Evolutionary conservation across 1,284 basidiomycete genomes (phyloP), one percentile per base, ranked within the genome.

Genomic region (Puccinia coronata): DNA sequence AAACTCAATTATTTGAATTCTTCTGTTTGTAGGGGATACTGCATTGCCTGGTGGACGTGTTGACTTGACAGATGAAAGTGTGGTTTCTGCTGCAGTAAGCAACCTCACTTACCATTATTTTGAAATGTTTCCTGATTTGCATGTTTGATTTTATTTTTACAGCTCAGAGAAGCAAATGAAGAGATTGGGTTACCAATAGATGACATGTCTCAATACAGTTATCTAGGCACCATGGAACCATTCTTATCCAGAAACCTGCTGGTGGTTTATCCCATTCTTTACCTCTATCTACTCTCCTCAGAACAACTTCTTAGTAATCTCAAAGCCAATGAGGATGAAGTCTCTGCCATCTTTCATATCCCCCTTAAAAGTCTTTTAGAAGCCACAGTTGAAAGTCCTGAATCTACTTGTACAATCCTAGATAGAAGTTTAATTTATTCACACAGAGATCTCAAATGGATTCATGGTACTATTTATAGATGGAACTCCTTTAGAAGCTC

Each of bases 161-260:
- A 79, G 77, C 51, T 79, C 25, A 47, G 77, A 59, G 77, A 79
- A 39, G 61, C 77, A n/a, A 70, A 61, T 53, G 77, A 79, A 43
- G 77, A 79, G 47, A 79, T 79, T 11, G 65, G 65, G 9, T 47
- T 79, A 31, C 77, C 77, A 0, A 43, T 79, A 3, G 2, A 71
- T 25, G 55, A 71, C 53, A 43, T 78, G 47, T 31, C 43, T 12
- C 31, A 57, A 11, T 79, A 70, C 31, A 47, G 65, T 14, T 57
- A 67, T 47, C 41, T 79, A 34, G 65, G 65, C n/a, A 57, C 63
- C 8, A 25, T 79, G 39, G n/a, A 28, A 8, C 77, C 77, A 2
- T 79, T 79, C 47, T 23, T 79, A 41, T 79, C 77, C 18, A 49
- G 77, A 41, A 70, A 79, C 67, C 23, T 70, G 5, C 31, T 79